Evolutionary conservation across 2,329 filamentous ascomycete genomes (phyloP).

Genomic region (Talaromyces verruculosus): DNA sequence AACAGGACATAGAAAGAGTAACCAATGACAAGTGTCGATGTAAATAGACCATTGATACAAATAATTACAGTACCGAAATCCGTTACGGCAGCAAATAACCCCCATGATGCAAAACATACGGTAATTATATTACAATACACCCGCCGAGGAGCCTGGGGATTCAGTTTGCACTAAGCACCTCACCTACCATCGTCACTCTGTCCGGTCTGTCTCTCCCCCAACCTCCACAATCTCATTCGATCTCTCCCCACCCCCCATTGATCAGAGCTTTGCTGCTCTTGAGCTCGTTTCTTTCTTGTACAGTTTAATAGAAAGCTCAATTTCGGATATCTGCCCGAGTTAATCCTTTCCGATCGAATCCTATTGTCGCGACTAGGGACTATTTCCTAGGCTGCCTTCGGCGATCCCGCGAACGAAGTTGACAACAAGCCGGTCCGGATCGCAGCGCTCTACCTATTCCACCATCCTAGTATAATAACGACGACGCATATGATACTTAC

Average conservation of each 20-base stretch:
- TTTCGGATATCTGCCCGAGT: not conserved
- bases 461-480: too few relatives aligned
- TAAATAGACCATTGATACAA: not conserved
- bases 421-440: conserved; percentile 4
- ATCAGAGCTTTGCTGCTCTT: conserved; percentile 21
- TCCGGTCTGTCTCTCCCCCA: conserved; percentile 1
- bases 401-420: not conserved
- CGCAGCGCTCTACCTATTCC: not conserved
- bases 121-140: not conserved
- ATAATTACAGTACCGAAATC: not conserved
- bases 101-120: not conserved
- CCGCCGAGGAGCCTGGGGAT: conserved; percentile 5
- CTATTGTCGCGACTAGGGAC: not conserved
- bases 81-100: not conserved
- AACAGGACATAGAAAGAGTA: not conserved
- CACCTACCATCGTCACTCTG: conserved; percentile 13
- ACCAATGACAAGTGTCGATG: not conserved
- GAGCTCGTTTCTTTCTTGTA: not conserved
- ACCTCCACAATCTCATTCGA: conserved; percentile 8
- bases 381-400: conserved; percentile 1
- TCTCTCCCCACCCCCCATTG: conserved; percentile 15
- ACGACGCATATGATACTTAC: not conserved
- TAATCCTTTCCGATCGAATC: not conserved
- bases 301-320: not conserved
- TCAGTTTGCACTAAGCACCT: conserved; percentile 7